Base-by-base conservation (phyloP, 208 protist genomes). In the Wallacemonas sp. region DNA sequence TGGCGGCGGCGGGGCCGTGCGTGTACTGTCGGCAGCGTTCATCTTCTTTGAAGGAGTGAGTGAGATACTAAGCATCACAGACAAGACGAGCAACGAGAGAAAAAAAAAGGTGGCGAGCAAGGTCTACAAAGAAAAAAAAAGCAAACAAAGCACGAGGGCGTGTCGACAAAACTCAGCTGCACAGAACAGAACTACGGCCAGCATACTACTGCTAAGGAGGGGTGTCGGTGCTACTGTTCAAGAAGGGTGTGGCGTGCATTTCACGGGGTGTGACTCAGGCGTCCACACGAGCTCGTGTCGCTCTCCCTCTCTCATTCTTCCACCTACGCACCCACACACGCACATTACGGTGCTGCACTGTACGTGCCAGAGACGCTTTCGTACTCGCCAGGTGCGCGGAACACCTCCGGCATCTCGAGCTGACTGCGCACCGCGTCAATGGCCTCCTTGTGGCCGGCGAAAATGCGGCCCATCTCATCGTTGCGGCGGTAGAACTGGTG, bases 401-500 rank as follows among this genome's bases (percentile, higher is more conserved):
- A 83, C 42, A 93, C 82, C 17, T 70, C 73, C 12, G 86, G 89
- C 22, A 45, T 63, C 33, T 75, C 74, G 21, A 89, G 57, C 53
- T 76, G 68, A 12, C 66, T 63, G 26, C 80, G 76, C 41, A 86
- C 90, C 60, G 85, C 89, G 33, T 85, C 75, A 42, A 91, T 75
- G 26, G 72, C 71, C 21, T 89, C 78, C 38, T 65, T 78, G 66
- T 93, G 90, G 29, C 70, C 61, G 10, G 82, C 85, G 45, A 93
- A 83, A 24, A 95, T 84, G 26, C 50, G 44, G 21, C 60, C 68
- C 87, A 95, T 95, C 48, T 87, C 81, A 38, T 83, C 72, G 62
- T 88, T 91, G 54, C 89, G 89, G 45, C 78, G 63, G 62, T 76
- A 95, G 34, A 82, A 76, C 77, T 93, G 82, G 64, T 93, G 83